Percentiles rank a stretch among this genome's conserved stretches.
phyloP scores from a whole-genome alignment of 768 basidiomycete species.

The Russula ochroleuca region DNA sequence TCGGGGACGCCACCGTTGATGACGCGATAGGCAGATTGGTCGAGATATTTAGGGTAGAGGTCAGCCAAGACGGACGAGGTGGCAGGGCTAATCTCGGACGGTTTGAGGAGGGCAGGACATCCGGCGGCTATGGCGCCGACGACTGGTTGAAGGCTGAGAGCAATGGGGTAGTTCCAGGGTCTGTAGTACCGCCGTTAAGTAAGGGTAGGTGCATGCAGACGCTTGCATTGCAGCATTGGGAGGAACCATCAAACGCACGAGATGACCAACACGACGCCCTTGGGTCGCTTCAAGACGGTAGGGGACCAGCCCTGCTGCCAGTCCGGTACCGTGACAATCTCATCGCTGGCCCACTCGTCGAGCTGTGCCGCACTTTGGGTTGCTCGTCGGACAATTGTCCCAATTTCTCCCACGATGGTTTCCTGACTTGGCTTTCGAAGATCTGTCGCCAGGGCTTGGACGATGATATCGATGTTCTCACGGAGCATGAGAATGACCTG shows the following conservation, averaged over 20 bases:
- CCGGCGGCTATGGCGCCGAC: slow-evolving; percentile 75
- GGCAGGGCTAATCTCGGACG: slow-evolving; percentile 63
- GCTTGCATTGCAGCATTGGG: neutral
- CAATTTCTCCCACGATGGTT: slow-evolving; percentile 40
- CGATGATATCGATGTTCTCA: slow-evolving; percentile 54
- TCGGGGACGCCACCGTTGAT: slow-evolving; percentile 52
- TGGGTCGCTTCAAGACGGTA: slow-evolving; percentile 51
- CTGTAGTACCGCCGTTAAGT: neutral
- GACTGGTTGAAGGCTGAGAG: slow-evolving; percentile 17
- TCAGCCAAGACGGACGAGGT: slow-evolving; percentile 56
- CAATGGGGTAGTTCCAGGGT: slow-evolving; percentile 23
- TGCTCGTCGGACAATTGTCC: slow-evolving; percentile 34
- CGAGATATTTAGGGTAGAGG: slow-evolving; percentile 72
- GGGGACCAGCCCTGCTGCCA: slow-evolving; percentile 52
- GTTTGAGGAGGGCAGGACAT: slow-evolving; percentile 66
- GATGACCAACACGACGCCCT: slow-evolving; percentile 58
- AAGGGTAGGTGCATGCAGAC: neutral
- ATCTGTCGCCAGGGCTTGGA: slow-evolving; percentile 40
- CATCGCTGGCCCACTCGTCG: slow-evolving; percentile 54
- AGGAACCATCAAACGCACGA: slow-evolving; percentile 40
- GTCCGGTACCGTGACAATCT: slow-evolving; percentile 37
- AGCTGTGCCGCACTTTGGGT: slow-evolving; percentile 40
- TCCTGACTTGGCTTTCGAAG: slow-evolving; percentile 32
- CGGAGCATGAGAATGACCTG: slow-evolving; percentile 59
- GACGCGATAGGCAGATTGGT: slow-evolving; percentile 57